Evolutionary conservation across 805 yeast species (phyloP).

Genomic region (Candida schatavii): DNA sequence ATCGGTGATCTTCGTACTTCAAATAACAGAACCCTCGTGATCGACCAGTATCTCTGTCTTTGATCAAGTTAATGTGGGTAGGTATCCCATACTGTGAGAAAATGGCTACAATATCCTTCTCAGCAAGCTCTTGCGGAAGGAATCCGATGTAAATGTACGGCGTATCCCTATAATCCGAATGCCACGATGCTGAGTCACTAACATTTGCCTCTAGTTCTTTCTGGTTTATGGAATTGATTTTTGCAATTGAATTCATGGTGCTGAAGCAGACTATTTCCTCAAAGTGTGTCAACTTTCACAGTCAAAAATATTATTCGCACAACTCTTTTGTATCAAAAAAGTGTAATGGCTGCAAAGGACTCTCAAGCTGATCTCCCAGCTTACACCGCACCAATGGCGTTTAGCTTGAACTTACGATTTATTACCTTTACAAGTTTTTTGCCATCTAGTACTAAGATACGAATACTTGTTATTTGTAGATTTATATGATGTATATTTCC

Average conservation of each 20-base stretch:
- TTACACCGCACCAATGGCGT: too few species aligned
- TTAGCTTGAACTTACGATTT: too few species aligned
- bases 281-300: too few species aligned
- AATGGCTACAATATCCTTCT: conserved; percentile 70
- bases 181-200: conserved; percentile 78
- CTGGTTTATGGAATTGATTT: conserved; percentile 57
- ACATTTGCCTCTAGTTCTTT: conserved; percentile 63
- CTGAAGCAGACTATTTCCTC: too few species aligned
- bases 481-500: too few species aligned
- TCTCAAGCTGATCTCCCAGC: too few species aligned
- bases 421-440: too few species aligned
- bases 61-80: conserved; percentile 63
- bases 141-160: conserved; percentile 79
- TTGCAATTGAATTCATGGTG: conserved; percentile 38
- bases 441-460: too few species aligned
- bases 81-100: conserved; percentile 92
- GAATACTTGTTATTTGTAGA: too few species aligned
- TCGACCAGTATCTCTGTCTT: conserved; percentile 50
- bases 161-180: conserved; percentile 73
- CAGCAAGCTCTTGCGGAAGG: conserved; percentile 60
- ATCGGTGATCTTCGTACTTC: conserved; percentile 77
- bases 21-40: conserved; percentile 77
- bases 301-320: too few species aligned
- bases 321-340: too few species aligned
- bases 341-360: too few species aligned